Conservation (phyloP, 2,329 filamentous ascomycete species). For the Aspergillus brunneoviolaceus region DNA sequence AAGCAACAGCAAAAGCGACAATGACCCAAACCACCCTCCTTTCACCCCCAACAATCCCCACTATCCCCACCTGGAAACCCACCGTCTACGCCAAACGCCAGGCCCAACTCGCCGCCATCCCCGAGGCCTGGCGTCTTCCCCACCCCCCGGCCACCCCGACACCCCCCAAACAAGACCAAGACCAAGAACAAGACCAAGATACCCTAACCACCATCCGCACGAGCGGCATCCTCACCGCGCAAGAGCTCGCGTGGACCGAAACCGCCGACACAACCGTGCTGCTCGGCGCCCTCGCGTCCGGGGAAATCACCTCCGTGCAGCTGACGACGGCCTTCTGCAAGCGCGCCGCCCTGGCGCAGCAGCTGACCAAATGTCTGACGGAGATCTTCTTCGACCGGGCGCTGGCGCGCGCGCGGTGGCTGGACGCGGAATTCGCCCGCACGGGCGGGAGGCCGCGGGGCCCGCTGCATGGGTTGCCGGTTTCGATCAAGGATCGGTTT, state of each 20-base stretch:
- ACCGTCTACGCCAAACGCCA: slow-evolving; percentile 22
- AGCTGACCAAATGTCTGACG: slow-evolving; percentile 21
- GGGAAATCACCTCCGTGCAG: slow-evolving; percentile 12
- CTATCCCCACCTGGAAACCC: slow-evolving; percentile 20
- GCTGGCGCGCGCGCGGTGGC: slow-evolving; percentile 47
- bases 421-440: slow-evolving; percentile 53
- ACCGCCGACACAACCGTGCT: slow-evolving; percentile 20
- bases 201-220: slow-evolving; percentile 21
- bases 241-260: slow-evolving; percentile 26
- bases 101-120: slow-evolving; percentile 22
- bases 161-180: too few relatives aligned
- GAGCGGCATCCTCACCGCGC: slow-evolving; percentile 19
- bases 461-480: slow-evolving; percentile 61
- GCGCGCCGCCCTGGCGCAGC: slow-evolving; percentile 22
- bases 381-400: slow-evolving; percentile 55
- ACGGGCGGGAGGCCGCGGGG: slow-evolving; percentile 53
- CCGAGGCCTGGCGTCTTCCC: slow-evolving; percentile 23
- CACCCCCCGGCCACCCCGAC: slow-evolving; percentile 2
- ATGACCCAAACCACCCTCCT: background rate
- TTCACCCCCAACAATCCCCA: background rate
- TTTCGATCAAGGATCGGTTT: slow-evolving; percentile 70
- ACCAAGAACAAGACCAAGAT: slow-evolving; percentile 2
- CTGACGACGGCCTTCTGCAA: slow-evolving; percentile 24
- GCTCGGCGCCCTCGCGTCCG: slow-evolving; percentile 12
- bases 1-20: slow-evolving; percentile 1